These are phyloP conservation scores for Desmodesmus armatus DNA, from an alignment of 139 green algal genomes.

Conservation along the genomic window DNA sequence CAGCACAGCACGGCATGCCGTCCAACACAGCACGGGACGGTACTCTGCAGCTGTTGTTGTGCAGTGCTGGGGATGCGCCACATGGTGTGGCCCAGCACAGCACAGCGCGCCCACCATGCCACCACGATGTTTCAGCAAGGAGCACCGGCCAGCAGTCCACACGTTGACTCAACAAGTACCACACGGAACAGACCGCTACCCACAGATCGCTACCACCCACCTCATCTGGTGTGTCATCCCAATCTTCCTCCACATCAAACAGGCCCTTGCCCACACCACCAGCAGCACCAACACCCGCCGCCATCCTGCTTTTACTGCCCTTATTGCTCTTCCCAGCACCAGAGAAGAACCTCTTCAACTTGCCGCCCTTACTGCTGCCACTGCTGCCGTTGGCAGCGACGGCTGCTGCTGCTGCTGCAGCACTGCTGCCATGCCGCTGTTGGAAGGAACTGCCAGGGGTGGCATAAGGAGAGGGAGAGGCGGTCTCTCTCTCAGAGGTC, in stretches of 20 bases:
- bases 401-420: neutral
- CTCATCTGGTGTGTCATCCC: no score
- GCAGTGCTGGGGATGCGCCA: neutral
- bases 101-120: neutral
- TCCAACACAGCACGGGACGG: neutral
- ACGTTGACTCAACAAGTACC: no score
- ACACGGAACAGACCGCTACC: no score
- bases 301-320: no score
- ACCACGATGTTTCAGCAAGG: no score
- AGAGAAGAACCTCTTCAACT: neutral
- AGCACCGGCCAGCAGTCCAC: no score
- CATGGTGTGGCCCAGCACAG: neutral
- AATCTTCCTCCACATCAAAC: conserved; percentile 6
- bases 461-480: no score
- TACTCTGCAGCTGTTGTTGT: neutral
- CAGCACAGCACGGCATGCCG: no score
- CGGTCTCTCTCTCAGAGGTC: no score
- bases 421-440: neutral
- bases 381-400: neutral
- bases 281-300: no score
- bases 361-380: neutral
- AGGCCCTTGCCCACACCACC: neutral
- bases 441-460: neutral
- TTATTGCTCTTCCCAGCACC: neutral
- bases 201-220: no score